Evolutionary conservation across 768 basidiomycete species (phyloP).

Genomic region (Saitozyma podzolica): DNA sequence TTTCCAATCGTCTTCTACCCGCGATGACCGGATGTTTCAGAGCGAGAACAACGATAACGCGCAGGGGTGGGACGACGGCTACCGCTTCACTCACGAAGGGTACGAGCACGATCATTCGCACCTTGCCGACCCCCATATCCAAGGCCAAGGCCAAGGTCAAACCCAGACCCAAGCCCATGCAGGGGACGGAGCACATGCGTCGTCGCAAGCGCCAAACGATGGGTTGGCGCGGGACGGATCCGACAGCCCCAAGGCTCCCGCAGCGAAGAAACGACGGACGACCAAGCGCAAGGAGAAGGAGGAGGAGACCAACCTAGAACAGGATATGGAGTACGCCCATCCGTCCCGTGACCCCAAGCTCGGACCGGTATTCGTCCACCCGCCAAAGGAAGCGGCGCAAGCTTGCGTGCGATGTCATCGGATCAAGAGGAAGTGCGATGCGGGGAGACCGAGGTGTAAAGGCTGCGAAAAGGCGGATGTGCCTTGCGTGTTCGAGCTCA

Average conservation of each 20-base stretch:
- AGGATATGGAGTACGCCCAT: slow-evolving; percentile 31
- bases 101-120: background rate
- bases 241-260: background rate
- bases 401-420: slow-evolving; percentile 44
- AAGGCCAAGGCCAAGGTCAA: background rate
- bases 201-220: background rate
- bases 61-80: background rate
- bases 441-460: slow-evolving; percentile 30
- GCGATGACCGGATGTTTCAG: background rate
- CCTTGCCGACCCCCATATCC: background rate
- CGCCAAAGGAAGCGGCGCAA: slow-evolving; percentile 33
- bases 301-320: background rate
- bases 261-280: slow-evolving; percentile 3
- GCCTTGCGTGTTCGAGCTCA: slow-evolving; percentile 35
- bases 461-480: slow-evolving; percentile 38
- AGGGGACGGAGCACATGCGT: background rate
- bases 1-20: background rate
- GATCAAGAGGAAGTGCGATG: slow-evolving; percentile 46
- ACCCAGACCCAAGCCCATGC: background rate
- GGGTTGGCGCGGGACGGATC: background rate
- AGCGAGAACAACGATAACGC: background rate
- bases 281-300: slow-evolving; percentile 6
- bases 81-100: background rate
- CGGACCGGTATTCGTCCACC: slow-evolving; percentile 41
- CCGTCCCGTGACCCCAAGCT: slow-evolving; percentile 29